Evolutionary conservation across 768 basidiomycete species (phyloP), one percentile per base, ranked within the genome.

Genomic region (Phlebiopsis gigantea): DNA sequence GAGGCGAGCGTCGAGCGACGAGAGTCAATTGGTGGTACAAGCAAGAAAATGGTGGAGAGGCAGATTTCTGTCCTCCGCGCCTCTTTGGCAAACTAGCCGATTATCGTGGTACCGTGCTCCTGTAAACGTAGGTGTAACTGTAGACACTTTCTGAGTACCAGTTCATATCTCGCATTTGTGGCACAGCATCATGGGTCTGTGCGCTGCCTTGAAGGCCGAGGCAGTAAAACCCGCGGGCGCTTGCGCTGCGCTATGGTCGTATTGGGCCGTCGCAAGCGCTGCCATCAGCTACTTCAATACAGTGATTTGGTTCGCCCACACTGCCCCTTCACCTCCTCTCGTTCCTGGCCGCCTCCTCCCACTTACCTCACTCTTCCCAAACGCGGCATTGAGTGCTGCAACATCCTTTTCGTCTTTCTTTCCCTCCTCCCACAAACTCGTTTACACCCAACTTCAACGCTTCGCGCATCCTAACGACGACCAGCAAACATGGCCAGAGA

Each of bases 1-100:
- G 96, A 98, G 71, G 87, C 88, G 47, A 92, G 89, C 60, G 94
- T 98, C 14, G 97, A 99, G 76, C 82, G 93, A 60, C 75, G 95
- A 65, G 80, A 89, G 65, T 87, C 95, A 1, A 92, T 98, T 63
- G 97, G 97, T 29, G 97, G 97, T 9, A 85, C 97, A 4, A 93
- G 90, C 68, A 79, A 80, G 57, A 78, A 77, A 63, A 96, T 93
- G 80, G 79, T 99, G 12, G 81, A 87, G 61, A 75, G 93, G 62
- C 96, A 98, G 73, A 85, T 98, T 55, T 71, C 82, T 17, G 84
- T 89, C 3, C 75, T 97, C 62, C 82, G 91, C 51, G 74, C 75
- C 55, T 77, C 79, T 26, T 69, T 94, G 46, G 69, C 60, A 46
- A 65, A 75, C 55, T 72, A 54, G 60, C 64, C 30, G 48, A 15